These are phyloP conservation scores for Suhomyces chickasaworum DNA, from an alignment of 1,139 yeast genomes.

Conservation along the genomic window DNA sequence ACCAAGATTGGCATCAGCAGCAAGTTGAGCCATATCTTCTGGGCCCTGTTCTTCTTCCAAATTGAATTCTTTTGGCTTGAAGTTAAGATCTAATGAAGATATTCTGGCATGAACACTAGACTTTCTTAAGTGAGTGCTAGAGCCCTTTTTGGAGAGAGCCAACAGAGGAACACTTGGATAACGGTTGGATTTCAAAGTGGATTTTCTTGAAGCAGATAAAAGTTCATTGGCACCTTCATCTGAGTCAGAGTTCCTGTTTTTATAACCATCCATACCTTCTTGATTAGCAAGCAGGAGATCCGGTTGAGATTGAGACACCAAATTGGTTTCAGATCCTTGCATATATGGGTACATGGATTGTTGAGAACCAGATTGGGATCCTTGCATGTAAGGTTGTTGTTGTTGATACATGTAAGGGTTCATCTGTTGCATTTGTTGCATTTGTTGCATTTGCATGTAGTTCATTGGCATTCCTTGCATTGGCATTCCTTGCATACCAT, in stretches of 20 bases:
- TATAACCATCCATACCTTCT: neutral
- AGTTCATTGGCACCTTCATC: slow-evolving; percentile 23
- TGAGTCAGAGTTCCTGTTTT: slow-evolving; percentile 10
- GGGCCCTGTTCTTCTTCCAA: slow-evolving; percentile 17
- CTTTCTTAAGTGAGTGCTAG: slow-evolving; percentile 8
- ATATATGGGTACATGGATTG: slow-evolving; percentile 14
- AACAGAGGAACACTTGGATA: slow-evolving; percentile 41
- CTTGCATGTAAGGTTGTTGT: slow-evolving; percentile 12
- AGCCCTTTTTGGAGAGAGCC: slow-evolving; percentile 10
- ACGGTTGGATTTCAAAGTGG: slow-evolving; percentile 39
- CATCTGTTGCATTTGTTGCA: slow-evolving; percentile 18
- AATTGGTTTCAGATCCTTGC: slow-evolving; percentile 12
- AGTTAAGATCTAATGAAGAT: slow-evolving; percentile 30
- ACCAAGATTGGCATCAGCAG: slow-evolving; percentile 17
- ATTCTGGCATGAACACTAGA: slow-evolving; percentile 19
- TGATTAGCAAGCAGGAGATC: slow-evolving; percentile 6
- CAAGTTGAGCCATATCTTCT: slow-evolving; percentile 15
- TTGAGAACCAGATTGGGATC: slow-evolving; percentile 3
- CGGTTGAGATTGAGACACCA: slow-evolving; percentile 11
- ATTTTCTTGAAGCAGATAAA: slow-evolving; percentile 33
- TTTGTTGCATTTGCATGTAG: slow-evolving; percentile 12
- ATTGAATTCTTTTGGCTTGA: slow-evolving; percentile 24
- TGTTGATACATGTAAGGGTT: slow-evolving; percentile 16
- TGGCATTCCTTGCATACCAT: slow-evolving; percentile 11
- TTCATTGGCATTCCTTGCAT: slow-evolving; percentile 6